Conservation (phyloP, 2,329 filamentous ascomycete species). For the Cylindrodendrum hubeiense region DNA sequence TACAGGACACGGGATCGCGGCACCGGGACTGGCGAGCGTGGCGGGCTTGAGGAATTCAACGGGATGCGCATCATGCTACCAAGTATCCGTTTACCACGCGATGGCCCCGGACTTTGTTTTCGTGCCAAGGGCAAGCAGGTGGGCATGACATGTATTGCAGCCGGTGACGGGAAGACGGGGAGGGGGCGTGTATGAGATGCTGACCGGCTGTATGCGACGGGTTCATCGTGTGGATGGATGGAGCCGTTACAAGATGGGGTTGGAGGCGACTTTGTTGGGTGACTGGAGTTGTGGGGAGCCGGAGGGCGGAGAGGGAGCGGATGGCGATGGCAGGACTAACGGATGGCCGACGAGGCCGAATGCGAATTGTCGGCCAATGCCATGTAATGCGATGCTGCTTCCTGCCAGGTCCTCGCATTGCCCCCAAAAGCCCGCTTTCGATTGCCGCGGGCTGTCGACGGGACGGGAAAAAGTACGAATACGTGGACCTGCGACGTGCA, state of each 20-base stretch:
- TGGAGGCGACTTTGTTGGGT: conserved; percentile 8
- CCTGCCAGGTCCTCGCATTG: conserved; percentile 1
- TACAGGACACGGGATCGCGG: conserved; percentile 8
- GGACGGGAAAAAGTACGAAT: conserved; percentile 16
- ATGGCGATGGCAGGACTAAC: conserved; percentile 3
- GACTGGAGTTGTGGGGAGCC: conserved; percentile 16
- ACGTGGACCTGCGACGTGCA: conserved; percentile 21
- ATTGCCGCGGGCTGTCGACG: conserved; percentile 1
- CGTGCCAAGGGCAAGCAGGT: conserved; percentile 16
- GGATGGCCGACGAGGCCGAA: neutral
- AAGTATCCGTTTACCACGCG: conserved; percentile 19
- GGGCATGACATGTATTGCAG: conserved; percentile 13
- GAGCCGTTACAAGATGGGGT: neutral
- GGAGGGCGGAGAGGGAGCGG: neutral
- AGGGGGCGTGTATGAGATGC: neutral
- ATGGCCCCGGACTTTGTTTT: conserved; percentile 22
- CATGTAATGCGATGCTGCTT: neutral
- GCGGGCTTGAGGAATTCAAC: conserved; percentile 12
- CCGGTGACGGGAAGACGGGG: conserved; percentile 21
- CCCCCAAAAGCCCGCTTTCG: neutral
- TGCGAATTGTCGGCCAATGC: neutral
- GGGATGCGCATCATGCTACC: conserved; percentile 14
- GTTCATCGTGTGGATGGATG: conserved; percentile 5
- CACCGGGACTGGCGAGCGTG: neutral
- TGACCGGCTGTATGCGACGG: conserved; percentile 18